Base-by-base conservation (phyloP, 1,139 yeast genomes). In the Yamadazyma friedrichii region DNA sequence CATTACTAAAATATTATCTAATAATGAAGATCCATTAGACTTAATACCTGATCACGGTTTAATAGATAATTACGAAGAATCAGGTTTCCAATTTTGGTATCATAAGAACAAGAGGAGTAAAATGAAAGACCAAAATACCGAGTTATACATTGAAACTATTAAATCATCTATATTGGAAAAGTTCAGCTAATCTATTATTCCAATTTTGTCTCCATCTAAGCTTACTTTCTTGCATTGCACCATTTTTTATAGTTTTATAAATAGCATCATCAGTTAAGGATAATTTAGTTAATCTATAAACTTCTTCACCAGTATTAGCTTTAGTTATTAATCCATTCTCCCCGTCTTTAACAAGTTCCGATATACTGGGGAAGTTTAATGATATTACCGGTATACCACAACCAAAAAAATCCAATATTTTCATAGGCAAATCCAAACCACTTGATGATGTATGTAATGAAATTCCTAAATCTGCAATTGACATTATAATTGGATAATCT, bases 371-470 rank as follows among this genome's bases (percentile, higher is more conserved):
- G 58, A 87, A 93, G 31, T 73, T 67, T 42, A 91, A 67, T 0
- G 96, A 80, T 3, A 91, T 70, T 0, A 89, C 98, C 1, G 98
- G 99, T 6, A 93, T 69, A 0, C 98, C 98, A 49, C 95, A 88
- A 0, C 98, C 98, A 69, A 91, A 91, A 76, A 93, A 83, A 56
- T 93, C 99, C 8, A 93, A 84, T 32, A 93, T 87, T 61, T 94
- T 94, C 99, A 94, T 94, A 0, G 99, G 99, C 44, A 94, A 70
- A 56, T 94, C 99, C 45, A 88, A 73, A 0, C 99, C 98, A 41
- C 95, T 85, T 30, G 95, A 86, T 0, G 98, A 89, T 4, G 84
- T 78, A 61, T 94, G 99, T 44, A 94, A 67, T 0, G 98, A 93
- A 1, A 94, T 75, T 4, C 97, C 98, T 27, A 91, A 56, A 57